Conservation (phyloP, 108 stramenopile species). For the Cyclotella choctawhatcheeana region DNA sequence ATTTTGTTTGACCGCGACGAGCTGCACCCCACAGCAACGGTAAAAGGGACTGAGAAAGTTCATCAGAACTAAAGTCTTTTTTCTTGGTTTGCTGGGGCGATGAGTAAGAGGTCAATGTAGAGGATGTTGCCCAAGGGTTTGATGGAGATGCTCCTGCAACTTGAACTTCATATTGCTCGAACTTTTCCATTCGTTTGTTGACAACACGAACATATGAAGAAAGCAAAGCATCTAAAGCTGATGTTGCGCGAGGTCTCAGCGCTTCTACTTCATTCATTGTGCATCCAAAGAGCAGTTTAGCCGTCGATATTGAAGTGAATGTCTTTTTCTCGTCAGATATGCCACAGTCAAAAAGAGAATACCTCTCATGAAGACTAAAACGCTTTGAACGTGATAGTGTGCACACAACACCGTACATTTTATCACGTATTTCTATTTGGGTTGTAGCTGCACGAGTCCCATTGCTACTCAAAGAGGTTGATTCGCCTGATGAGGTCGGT, state of each 20-base stretch:
- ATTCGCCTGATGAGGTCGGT: slow-evolving; percentile 43
- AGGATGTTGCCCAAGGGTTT: slow-evolving; percentile 61
- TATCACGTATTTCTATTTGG: slow-evolving; percentile 64
- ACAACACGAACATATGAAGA: slow-evolving; percentile 63
- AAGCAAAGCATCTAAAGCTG: slow-evolving; percentile 79
- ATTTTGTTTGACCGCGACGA: slow-evolving; percentile 64
- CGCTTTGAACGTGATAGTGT: slow-evolving; percentile 59
- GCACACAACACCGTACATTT: slow-evolving; percentile 73
- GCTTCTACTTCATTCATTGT: slow-evolving; percentile 70
- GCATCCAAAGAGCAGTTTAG: slow-evolving; percentile 73
- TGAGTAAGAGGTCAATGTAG: slow-evolving; percentile 6
- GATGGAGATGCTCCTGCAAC: not conserved
- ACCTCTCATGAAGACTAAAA: slow-evolving; percentile 34
- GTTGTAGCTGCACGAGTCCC: slow-evolving; percentile 42
- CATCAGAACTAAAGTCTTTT: slow-evolving; percentile 11
- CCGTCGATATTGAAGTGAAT: slow-evolving; percentile 56
- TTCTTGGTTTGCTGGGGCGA: not conserved
- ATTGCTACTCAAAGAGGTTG: slow-evolving; percentile 29
- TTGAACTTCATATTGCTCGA: not conserved
- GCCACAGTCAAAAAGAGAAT: slow-evolving; percentile 49
- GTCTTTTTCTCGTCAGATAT: slow-evolving; percentile 4
- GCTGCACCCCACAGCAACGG: slow-evolving; percentile 75
- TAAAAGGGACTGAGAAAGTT: slow-evolving; percentile 49
- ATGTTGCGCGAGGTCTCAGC: slow-evolving; percentile 67
- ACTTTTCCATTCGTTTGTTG: slow-evolving; percentile 17